Conservation (phyloP, 768 basidiomycete genomes). For the Cyathus striatus region DNA sequence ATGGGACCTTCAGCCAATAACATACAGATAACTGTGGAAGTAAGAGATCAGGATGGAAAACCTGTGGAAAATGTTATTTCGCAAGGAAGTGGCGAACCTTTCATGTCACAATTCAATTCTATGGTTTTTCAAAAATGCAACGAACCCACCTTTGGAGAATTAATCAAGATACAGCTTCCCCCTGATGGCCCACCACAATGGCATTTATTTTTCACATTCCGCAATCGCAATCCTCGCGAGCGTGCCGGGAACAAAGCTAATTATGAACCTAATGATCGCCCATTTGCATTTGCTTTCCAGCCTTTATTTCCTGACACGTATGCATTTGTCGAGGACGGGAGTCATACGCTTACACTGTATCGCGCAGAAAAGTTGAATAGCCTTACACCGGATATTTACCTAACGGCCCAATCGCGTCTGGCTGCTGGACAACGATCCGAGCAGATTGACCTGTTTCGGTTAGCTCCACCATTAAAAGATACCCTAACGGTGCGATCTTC, state of each 20-base stretch:
- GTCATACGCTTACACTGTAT: slow-evolving; percentile 81
- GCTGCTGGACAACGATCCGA: slow-evolving; percentile 54
- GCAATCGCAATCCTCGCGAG: slow-evolving; percentile 58
- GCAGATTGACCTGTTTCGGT: slow-evolving; percentile 57
- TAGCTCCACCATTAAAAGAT: slow-evolving; percentile 71
- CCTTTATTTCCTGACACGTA: slow-evolving; percentile 76
- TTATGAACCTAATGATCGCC: slow-evolving; percentile 52
- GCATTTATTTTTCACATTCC: slow-evolving; percentile 94
- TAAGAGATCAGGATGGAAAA: slow-evolving; percentile 67
- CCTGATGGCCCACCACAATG: slow-evolving; percentile 63
- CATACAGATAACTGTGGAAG: slow-evolving; percentile 89
- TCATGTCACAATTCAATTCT: slow-evolving; percentile 78
- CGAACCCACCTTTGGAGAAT: slow-evolving; percentile 88
- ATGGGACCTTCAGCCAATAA: slow-evolving; percentile 56
- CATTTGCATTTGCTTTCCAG: slow-evolving; percentile 91
- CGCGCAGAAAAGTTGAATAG: slow-evolving; percentile 67
- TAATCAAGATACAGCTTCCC: slow-evolving; percentile 83
- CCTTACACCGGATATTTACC: slow-evolving; percentile 66
- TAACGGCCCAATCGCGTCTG: slow-evolving; percentile 60
- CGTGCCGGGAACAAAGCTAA: slow-evolving; percentile 30
- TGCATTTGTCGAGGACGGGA: slow-evolving; percentile 85
- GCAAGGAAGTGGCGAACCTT: slow-evolving; percentile 81
- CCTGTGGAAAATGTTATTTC: slow-evolving; percentile 69
- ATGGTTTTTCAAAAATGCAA: slow-evolving; percentile 87
- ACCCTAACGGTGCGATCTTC: slow-evolving; percentile 80